These are phyloP conservation scores for Tulasnella sp. DNA, from an alignment of 768 basidiomycete species.

Conservation along the genomic window DNA sequence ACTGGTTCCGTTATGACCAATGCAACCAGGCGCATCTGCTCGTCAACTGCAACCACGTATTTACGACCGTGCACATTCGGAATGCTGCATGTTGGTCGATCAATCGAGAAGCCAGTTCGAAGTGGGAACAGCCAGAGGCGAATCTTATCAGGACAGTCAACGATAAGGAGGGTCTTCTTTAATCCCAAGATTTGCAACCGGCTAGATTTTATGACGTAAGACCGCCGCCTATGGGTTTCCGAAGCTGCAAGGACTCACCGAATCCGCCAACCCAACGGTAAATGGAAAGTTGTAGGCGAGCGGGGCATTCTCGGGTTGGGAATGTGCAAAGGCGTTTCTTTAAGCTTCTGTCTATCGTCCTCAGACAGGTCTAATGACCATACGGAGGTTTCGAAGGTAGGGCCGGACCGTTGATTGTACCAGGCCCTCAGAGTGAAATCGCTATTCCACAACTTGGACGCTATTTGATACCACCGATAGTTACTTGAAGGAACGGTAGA, in stretches of 20 bases:
- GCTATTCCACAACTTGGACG: not conserved
- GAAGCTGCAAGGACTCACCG: not conserved
- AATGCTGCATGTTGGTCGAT: not conserved
- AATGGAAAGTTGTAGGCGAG: not conserved
- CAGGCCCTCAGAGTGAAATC: too few species aligned
- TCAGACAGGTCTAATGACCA: not conserved
- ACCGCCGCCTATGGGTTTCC: not conserved
- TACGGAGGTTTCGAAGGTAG: too few species aligned
- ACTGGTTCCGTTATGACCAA: too few species aligned
- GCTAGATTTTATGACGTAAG: not conserved
- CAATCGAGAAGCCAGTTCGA: not conserved
- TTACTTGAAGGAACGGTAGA: too few species aligned
- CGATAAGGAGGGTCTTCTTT: too few species aligned
- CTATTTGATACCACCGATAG: not conserved
- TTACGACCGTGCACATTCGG: constrained; percentile 44
- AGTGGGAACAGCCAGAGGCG: too few species aligned
- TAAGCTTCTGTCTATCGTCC: not conserved
- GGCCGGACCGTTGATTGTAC: too few species aligned
- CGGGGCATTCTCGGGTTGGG: not conserved
- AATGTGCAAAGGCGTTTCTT: not conserved
- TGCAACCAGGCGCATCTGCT: too few species aligned
- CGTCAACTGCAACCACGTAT: constrained; percentile 54
- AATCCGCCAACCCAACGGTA: not conserved
- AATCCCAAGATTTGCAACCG: not conserved
- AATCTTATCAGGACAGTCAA: too few species aligned